Base-by-base conservation (phyloP, 176 grass and related monocot species). In the Aegilops sharonensis region DNA sequence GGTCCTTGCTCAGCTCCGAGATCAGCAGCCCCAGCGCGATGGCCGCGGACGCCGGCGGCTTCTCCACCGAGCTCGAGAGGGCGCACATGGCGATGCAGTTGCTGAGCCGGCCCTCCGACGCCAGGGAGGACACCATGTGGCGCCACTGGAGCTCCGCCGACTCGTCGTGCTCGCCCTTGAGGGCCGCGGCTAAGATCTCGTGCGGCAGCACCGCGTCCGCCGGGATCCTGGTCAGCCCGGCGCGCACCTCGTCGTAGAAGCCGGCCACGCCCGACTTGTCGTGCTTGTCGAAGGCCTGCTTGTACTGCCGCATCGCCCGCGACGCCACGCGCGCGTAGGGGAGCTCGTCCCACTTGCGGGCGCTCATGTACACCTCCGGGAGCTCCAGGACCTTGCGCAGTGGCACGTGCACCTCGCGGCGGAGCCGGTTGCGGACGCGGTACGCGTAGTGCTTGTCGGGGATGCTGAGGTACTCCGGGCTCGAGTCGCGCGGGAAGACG, bases 51-150 rank as follows among this genome's bases (percentile, higher is more conserved):
- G 78, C 81, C 1, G 85, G 89, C 10, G 81, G 78, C 40, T 76
- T 85, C 11, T 0, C 21, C 67, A 87, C 88, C 77, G 81, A 76
- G 60, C 77, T 78, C 0, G 89, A 93, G n/a, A 95, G 89, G 43
- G 90, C 89, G 64, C 91, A 96, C 43, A 93, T 91, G 2, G 87
- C 87, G 64, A 96, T 93, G 84, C 91, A 96, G 65, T 75, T 48
- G 39, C 9, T n/a, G 13, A 43, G 42, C 12, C 43, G 72, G 23
- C 45, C 56, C 56, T 59, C 56, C 0, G 92, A 88, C 8, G 75
- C 37, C 63, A 95, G 91, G 29, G 77, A 82, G 3, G 69, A 1
- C 35, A 59, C 56, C 56, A 59, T 59, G 56, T 20, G 56, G 20
- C 56, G 56, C 56, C 56, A 59, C 56, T 59, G 56, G 2, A 59